Percentiles rank a stretch among this genome's conserved stretches.
Evolutionary conservation across 1,284 basidiomycete genomes (phyloP).

Genomic region (Grifola frondosa): DNA sequence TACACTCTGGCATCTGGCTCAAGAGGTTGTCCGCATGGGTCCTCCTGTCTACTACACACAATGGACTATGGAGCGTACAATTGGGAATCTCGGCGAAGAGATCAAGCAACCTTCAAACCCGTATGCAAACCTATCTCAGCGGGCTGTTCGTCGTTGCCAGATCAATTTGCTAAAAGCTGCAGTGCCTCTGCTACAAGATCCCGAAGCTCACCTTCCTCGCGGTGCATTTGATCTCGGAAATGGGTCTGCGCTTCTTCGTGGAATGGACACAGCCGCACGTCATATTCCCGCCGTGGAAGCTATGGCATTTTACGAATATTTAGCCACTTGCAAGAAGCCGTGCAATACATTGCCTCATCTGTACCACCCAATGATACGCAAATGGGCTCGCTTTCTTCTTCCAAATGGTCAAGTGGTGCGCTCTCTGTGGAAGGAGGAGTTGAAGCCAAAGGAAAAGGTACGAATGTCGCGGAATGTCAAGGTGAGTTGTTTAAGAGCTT

Average conservation of each 20-base stretch:
- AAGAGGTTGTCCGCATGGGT: conserved; percentile 17
- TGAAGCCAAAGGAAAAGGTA: not conserved
- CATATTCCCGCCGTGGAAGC: too few relatives aligned
- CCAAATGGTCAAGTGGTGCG: conserved; percentile 7
- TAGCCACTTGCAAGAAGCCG: not conserved
- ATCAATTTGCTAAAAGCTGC: conserved; percentile 23
- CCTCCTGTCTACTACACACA: conserved; percentile 17
- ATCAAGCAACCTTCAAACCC: conserved; percentile 25
- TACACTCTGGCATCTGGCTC: conserved; percentile 14
- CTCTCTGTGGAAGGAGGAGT: conserved; percentile 19
- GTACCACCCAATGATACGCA: not conserved
- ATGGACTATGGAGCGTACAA: conserved; percentile 25
- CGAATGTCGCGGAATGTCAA: conserved; percentile 16
- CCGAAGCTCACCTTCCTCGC: not conserved
- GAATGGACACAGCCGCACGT: not conserved
- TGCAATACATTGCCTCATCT: too few relatives aligned
- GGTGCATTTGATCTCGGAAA: conserved; percentile 12
- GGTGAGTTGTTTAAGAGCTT: conserved; percentile 9
- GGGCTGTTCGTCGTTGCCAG: conserved; percentile 12
- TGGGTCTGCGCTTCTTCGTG: conserved; percentile 10
- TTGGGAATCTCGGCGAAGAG: conserved; percentile 26
- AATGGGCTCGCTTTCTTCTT: conserved; percentile 3
- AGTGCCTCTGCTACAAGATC: conserved; percentile 9
- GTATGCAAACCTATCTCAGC: conserved; percentile 22
- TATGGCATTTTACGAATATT: not conserved